Conservation (phyloP, 208 protist genomes). For the Histomonas meleagridis region DNA sequence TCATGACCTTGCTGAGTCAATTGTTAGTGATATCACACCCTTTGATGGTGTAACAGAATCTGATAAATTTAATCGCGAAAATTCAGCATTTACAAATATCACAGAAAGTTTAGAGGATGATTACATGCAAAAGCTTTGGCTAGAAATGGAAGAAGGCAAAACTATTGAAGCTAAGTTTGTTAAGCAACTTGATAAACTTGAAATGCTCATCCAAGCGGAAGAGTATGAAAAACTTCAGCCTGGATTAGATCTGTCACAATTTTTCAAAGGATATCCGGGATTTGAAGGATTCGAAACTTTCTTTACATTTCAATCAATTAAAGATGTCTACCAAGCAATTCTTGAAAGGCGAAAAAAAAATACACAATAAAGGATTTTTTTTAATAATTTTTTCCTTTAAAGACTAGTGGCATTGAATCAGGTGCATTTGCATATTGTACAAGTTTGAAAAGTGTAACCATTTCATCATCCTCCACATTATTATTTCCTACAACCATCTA, state of each 20-base stretch:
- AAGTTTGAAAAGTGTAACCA: too few species aligned
- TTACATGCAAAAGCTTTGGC: slow-evolving; percentile 22
- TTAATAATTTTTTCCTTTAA: too few species aligned
- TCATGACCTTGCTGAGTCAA: slow-evolving; percentile 22
- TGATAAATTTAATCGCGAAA: slow-evolving; percentile 30
- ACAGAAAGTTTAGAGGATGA: background rate
- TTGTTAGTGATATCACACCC: slow-evolving; percentile 7
- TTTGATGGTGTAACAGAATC: background rate
- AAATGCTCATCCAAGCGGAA: slow-evolving; percentile 31
- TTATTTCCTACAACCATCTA: too few species aligned
- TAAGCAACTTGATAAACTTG: slow-evolving; percentile 21
- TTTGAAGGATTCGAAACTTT: background rate
- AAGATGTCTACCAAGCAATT: background rate
- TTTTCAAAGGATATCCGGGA: background rate
- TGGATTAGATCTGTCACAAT: background rate
- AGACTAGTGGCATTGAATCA: too few species aligned
- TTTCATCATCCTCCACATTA: too few species aligned
- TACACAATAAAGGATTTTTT: too few species aligned
- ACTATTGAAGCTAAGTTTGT: background rate
- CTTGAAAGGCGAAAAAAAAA: background rate
- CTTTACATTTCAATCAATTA: background rate
- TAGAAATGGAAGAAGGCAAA: slow-evolving; percentile 32
- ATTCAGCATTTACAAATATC: background rate
- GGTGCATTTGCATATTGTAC: too few species aligned
- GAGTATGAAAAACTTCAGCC: background rate